Evolutionary conservation across 495 filamentous ascomycete species (phyloP).

Genomic region (Astrothelium macrocarpum): DNA sequence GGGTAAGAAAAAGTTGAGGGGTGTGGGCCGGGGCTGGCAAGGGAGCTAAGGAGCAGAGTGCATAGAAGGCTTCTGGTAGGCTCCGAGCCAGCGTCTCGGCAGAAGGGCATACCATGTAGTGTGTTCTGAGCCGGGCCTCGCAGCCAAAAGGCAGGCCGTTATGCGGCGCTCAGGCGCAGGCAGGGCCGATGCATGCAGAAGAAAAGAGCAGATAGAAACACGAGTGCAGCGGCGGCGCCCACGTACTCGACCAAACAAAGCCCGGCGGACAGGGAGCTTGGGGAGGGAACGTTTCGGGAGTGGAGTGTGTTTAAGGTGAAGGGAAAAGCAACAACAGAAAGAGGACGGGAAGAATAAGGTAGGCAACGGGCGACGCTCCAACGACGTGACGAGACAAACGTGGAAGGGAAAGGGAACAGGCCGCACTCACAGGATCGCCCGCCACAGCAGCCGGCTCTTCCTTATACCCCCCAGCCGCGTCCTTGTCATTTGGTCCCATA

Average conservation of each 20-base stretch:
- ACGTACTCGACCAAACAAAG: conserved; percentile 5
- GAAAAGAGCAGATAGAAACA: conserved; percentile 4
- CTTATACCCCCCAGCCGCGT: conserved; percentile 27
- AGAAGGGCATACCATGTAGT: conserved; percentile 32
- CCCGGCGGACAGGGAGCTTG: too few relatives aligned
- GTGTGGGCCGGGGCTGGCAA: conserved; percentile 13
- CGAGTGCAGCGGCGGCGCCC: conserved; percentile 1
- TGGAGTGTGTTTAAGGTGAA: neutral
- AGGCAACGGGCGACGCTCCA: neutral
- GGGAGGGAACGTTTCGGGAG: too few relatives aligned
- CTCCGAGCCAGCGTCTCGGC: conserved; percentile 22
- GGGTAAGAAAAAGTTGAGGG: neutral
- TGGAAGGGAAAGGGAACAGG: conserved; percentile 17
- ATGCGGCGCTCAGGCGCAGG: conserved; percentile 24
- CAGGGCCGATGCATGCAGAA: conserved; percentile 24
- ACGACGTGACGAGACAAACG: neutral
- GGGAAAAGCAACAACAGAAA: conserved; percentile 3
- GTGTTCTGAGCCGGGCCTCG: conserved; percentile 23
- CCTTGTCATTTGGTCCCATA: conserved; percentile 19
- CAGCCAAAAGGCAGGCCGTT: conserved; percentile 19
- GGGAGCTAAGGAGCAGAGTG: conserved; percentile 16
- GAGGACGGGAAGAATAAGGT: neutral
- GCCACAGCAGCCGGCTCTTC: conserved; percentile 31
- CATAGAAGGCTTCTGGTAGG: conserved; percentile 12
- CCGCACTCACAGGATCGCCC: conserved; percentile 28